Evolutionary conservation across 1,284 basidiomycete genomes (phyloP).

Genomic region (Golubevia sp.): DNA sequence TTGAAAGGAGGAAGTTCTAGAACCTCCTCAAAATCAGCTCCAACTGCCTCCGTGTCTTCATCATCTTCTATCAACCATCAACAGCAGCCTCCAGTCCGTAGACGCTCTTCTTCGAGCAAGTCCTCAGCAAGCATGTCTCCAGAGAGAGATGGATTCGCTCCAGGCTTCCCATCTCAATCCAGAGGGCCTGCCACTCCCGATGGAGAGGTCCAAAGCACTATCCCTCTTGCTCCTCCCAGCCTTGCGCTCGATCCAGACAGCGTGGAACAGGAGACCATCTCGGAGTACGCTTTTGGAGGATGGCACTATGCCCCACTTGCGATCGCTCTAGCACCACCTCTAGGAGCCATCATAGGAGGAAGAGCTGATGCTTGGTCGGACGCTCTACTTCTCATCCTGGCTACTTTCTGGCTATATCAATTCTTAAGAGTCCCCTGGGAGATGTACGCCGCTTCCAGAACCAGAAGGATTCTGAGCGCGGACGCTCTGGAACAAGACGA

Average conservation of each 20-base stretch:
- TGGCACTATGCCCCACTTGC: constrained; percentile 41
- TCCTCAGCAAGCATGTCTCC: not conserved
- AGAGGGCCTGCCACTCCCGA: too few relatives aligned
- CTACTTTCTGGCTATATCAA: constrained; percentile 57
- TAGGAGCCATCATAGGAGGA: constrained; percentile 45
- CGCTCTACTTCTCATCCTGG: constrained; percentile 59
- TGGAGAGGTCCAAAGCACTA: too few relatives aligned
- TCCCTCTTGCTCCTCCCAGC: not conserved
- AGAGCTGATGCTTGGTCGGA: constrained; percentile 62
- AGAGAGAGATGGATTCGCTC: not conserved
- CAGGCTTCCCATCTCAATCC: not conserved
- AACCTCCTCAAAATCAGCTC: not conserved
- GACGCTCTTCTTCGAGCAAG: not conserved
- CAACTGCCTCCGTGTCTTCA: not conserved
- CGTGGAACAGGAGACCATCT: not conserved
- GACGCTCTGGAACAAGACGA: constrained; percentile 9
- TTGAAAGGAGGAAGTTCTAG: constrained; percentile 29
- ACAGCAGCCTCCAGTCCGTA: not conserved
- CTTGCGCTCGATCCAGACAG: not conserved
- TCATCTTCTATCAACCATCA: not conserved
- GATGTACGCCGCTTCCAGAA: constrained; percentile 50
- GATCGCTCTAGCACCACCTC: constrained; percentile 43
- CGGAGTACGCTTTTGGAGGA: constrained; percentile 24
- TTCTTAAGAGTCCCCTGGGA: constrained; percentile 55
- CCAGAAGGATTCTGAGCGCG: constrained; percentile 32